Evolutionary conservation across 2,329 filamentous ascomycete genomes (phyloP), one percentile per base, ranked within the genome.

Genomic region (Alternaria arbusti): DNA sequence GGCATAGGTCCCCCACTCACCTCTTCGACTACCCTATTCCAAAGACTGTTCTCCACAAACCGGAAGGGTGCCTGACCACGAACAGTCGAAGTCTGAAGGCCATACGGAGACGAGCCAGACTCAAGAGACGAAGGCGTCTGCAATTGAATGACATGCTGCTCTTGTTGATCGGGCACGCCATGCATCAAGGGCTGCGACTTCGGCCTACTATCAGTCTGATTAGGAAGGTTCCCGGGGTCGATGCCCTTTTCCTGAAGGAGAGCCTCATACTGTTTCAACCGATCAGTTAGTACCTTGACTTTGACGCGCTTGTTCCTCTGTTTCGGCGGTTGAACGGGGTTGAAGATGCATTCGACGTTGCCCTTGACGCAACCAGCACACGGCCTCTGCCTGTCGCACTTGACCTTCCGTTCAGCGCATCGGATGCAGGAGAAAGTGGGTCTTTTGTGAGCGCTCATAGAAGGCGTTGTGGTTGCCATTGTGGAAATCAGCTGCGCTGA

Each of bases 341-440:
- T 63, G 50, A 65, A 73, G 22, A 65, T 47, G 55, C 72, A 74
- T 5, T 72, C 60, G 45, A 64, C 63, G 3, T 56, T 63, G 49
- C 66, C 56, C 62, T 66, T 71, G 44, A 61, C 54, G 52, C 71
- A 74, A 52, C 67, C 64, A 36, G 64, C 54, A 54, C 72, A 74
- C 5, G 71, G 72, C 13, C 11, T 67, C n/a, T 70, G 66, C 2
- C 69, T 67, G 26, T 74, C 70, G 40, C 72, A 74, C 55, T 69
- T 74, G 45, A 74, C 72, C 57, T 74, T 74, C 32, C 72, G 69
- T 20, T 71, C 59, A 12, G 62, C 52, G 26, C 62, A 64, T 78
- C 23, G 79, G 76, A 50, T 55, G 47, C 62, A 64, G 13, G 58
- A 47, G 12, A 56, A 64, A 13, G 57, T 57, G 2, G 47, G 26